Evolutionary conservation across 1,139 yeast species (phyloP).

Genomic region (Diutina rugosa): DNA sequence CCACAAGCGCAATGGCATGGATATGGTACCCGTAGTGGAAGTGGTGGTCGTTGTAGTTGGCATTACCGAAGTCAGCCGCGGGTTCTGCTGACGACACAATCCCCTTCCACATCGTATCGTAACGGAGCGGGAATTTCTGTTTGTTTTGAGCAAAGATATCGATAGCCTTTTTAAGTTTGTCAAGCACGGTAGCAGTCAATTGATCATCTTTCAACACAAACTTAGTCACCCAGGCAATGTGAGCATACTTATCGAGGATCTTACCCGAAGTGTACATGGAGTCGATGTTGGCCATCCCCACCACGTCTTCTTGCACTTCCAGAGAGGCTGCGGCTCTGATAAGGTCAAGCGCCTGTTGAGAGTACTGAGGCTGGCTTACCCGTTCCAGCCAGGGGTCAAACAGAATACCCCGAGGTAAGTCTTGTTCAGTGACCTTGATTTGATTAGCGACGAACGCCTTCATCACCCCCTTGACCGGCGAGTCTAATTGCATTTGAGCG

Average conservation of each 20-base stretch:
- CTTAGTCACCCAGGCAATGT: constrained; percentile 50
- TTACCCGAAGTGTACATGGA: constrained; percentile 72
- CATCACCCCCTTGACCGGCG: constrained; percentile 62
- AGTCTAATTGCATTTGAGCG: constrained; percentile 30
- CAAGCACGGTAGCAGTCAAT: constrained; percentile 31
- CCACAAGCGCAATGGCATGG: constrained; percentile 16
- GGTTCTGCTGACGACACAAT: constrained; percentile 46
- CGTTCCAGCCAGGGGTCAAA: constrained; percentile 41
- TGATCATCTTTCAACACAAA: constrained; percentile 36
- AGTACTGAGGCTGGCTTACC: background rate
- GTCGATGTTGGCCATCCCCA: constrained; percentile 48
- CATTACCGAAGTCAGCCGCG: constrained; percentile 44
- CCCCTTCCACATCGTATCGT: constrained; percentile 67
- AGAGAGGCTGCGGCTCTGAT: constrained; percentile 35
- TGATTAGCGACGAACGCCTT: background rate
- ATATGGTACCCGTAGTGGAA: constrained; percentile 51
- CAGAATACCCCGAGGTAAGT: constrained; percentile 35
- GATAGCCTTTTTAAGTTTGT: constrained; percentile 44
- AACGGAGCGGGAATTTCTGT: constrained; percentile 49
- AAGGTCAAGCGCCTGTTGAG: background rate
- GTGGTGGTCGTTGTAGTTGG: constrained; percentile 36
- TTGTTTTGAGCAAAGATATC: constrained; percentile 43
- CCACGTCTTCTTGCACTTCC: constrained; percentile 44
- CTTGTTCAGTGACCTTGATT: constrained; percentile 6
- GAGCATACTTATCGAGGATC: constrained; percentile 62